Base-by-base conservation (phyloP, 768 basidiomycete genomes). In the Termitomyces bulborhizus region DNA sequence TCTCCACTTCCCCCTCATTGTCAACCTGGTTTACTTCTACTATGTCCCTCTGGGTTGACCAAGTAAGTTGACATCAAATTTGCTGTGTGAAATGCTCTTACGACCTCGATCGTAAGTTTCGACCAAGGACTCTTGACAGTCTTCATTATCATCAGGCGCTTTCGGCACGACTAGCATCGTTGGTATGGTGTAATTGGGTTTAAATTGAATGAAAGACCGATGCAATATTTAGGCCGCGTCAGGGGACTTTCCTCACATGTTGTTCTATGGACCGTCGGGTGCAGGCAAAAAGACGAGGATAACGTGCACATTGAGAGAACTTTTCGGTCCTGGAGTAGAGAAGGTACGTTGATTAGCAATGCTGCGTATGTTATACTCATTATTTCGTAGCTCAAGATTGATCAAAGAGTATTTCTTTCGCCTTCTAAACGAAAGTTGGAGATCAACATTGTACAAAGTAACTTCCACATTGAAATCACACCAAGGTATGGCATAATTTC, bases 281-380 rank as follows among this genome's bases (percentile, higher is more conserved):
- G 93, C 96, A 13, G 96, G 96, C 15, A 98, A 98, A 77, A 99
- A 99, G 80, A 98, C 96, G 43, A 79, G 96, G 37, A 93, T 98
- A 62, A 86, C 87, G 62, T 91, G 90, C 58, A 95, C 92, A 6
- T 68, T 99, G 55, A 76, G 87, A 59, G 86, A 97, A 63, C 69
- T 98, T 48, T 99, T 93, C 71, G 97, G 96, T 0, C 76, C 83
- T 43, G 93, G 95, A 1, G 93, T 88, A 1, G 96, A 98, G 69
- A 98, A 95, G 78, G 96, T 89, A 57, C 27, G 78, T 57, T 1
- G 9, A 45, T 1, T 4, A n/a, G 42, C 15, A 47, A 27, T 41
- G 18, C 45, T n/a, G 37, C 43, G 26, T 16, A 29, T 26, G 37
- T 18, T 27, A 29, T 40, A 16, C 32, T 50, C 39, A 57, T 45